Conservation (phyloP, 371 early-diverging fungal species). For the Entomophthora muscae region DNA sequence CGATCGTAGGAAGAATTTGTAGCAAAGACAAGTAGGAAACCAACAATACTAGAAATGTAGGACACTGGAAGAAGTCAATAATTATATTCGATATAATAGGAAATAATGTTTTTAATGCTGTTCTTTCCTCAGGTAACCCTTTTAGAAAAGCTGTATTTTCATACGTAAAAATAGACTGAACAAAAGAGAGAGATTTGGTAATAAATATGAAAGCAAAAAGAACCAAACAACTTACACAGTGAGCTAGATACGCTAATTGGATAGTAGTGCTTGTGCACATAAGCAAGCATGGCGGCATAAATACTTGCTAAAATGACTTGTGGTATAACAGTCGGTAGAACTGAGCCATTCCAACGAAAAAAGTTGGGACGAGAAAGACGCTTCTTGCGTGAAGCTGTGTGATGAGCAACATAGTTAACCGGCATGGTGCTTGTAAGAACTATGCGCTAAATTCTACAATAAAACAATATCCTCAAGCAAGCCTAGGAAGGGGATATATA, state of each 20-base stretch:
- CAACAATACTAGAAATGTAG: constrained; percentile 21
- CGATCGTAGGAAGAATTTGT: constrained; percentile 64
- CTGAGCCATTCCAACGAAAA: constrained; percentile 9
- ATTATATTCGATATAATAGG: too few relatives aligned
- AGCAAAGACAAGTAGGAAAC: constrained; percentile 51
- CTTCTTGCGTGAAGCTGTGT: not conserved
- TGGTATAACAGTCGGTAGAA: constrained; percentile 10
- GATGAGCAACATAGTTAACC: too few relatives aligned
- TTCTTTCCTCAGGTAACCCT: not conserved
- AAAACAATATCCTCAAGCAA: too few relatives aligned
- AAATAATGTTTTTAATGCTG: too few relatives aligned
- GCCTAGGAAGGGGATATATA: too few relatives aligned
- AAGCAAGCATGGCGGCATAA: constrained; percentile 4
- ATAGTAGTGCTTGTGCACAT: not conserved
- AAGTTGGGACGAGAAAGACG: constrained; percentile 7
- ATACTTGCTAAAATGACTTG: constrained; percentile 7
- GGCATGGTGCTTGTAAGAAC: too few relatives aligned
- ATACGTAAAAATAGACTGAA: not conserved
- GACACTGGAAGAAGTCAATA: not conserved
- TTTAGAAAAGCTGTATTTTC: not conserved
- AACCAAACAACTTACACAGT: too few relatives aligned
- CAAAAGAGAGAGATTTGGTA: too few relatives aligned
- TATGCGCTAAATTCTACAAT: too few relatives aligned
- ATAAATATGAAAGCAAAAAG: too few relatives aligned
- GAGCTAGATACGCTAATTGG: constrained; percentile 6